A percentile compares a stretch with the other conserved stretches of the same genome.
phyloP scores from a whole-genome alignment of 2,329 filamentous ascomycete species.

The Alternaria brassicicola region DNA sequence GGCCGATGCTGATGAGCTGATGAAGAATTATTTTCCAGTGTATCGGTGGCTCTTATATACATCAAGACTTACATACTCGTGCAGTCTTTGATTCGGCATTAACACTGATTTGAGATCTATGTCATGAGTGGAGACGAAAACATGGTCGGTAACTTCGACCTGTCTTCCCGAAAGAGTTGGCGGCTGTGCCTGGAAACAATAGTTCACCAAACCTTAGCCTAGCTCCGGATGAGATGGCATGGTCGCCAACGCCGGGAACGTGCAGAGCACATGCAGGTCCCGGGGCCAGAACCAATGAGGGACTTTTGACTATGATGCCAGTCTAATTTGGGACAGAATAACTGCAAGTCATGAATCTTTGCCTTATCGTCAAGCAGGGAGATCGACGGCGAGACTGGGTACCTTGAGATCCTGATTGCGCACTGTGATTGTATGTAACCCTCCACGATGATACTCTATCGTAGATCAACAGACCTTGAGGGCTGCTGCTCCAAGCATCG shows the following conservation, averaged over 20 bases:
- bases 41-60: slow-evolving; percentile 10
- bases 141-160: slow-evolving; percentile 6
- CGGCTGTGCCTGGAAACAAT: slow-evolving; percentile 9
- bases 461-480: not conserved
- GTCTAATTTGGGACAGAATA: not conserved
- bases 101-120: slow-evolving; percentile 10
- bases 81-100: not conserved
- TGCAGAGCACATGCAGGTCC: slow-evolving; percentile 10
- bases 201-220: slow-evolving; percentile 11
- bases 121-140: slow-evolving; percentile 9
- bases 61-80: not conserved
- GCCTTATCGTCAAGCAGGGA: not conserved
- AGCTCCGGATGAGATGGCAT: slow-evolving; percentile 11
- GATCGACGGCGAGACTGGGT: not conserved
- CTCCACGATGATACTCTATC: not conserved
- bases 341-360: not conserved
- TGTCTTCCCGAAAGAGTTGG: slow-evolving; percentile 9
- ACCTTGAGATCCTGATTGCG: not conserved
- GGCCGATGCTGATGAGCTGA: slow-evolving; percentile 9
- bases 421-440: not conserved
- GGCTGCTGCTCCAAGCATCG: not conserved
- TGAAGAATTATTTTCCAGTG: slow-evolving; percentile 2
- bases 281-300: slow-evolving; percentile 1
- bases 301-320: not conserved
- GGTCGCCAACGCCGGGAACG: slow-evolving; percentile 10